Conservation (phyloP, 106 monocot species). For the Allium cepa region DNA sequence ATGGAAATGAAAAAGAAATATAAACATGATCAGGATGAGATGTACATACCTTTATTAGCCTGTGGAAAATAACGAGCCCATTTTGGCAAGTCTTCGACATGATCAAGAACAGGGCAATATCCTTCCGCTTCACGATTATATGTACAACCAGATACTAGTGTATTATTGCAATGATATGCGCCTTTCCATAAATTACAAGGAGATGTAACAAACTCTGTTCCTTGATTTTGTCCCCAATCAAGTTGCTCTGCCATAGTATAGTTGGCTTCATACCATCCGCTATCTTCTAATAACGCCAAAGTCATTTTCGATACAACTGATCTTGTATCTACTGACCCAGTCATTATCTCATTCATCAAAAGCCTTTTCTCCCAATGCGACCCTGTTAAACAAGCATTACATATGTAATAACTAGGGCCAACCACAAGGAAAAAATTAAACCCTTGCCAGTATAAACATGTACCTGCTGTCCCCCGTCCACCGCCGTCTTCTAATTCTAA, state of each 20-base stretch:
- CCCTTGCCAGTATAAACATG: background rate
- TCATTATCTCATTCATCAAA: constrained; percentile 99
- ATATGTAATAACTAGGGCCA: background rate
- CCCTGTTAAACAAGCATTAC: constrained; percentile 24
- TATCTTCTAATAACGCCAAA: constrained; percentile 91
- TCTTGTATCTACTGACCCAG: constrained; percentile 97
- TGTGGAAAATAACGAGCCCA: constrained; percentile 95
- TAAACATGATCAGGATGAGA: too few species aligned
- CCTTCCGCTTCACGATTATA: constrained; percentile 99
- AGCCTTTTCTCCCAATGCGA: constrained; percentile 99
- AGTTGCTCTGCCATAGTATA: constrained; percentile 97
- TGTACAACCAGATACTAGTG: constrained; percentile 93
- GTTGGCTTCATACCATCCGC: constrained; percentile 96
- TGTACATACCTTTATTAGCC: constrained; percentile 70
- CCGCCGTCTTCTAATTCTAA: constrained; percentile 99
- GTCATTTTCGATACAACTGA: constrained; percentile 99
- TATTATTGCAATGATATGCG: constrained; percentile 91
- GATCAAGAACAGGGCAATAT: constrained; percentile 94
- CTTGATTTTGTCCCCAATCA: constrained; percentile 94
- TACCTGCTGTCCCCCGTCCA: constrained; percentile 94
- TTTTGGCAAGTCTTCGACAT: constrained; percentile 79
- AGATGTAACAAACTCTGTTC: constrained; percentile 84
- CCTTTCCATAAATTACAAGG: constrained; percentile 90
- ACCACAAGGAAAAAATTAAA: background rate
- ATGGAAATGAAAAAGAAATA: too few species aligned